Evolutionary conservation across 805 yeast species (phyloP).

Genomic region (Pichia exigua): DNA sequence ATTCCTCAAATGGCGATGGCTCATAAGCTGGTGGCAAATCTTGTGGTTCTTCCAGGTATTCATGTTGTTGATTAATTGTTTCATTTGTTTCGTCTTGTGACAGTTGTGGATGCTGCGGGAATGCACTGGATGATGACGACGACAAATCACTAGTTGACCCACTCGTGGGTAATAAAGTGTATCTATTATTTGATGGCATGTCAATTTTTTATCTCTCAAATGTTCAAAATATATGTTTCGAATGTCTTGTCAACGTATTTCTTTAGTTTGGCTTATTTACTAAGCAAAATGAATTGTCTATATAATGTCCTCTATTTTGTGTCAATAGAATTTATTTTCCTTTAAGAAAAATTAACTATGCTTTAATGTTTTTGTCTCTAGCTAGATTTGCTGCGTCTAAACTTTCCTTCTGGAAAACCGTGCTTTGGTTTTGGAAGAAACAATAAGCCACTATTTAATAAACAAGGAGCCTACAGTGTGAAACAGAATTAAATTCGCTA

Average conservation of each 20-base stretch:
- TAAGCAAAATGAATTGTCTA: neutral
- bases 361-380: too few relatives aligned
- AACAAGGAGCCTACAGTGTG: neutral
- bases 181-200: neutral
- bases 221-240: neutral
- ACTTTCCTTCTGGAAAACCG: neutral
- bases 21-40: constrained; percentile 24
- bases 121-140: neutral
- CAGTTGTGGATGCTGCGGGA: neutral
- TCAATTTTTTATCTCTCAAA: too few relatives aligned
- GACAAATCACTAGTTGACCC: neutral
- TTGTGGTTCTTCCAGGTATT: neutral
- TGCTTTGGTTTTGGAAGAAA: neutral
- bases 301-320: neutral
- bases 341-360: too few relatives aligned
- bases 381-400: too few relatives aligned
- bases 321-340: neutral
- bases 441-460: neutral
- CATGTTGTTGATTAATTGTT: neutral
- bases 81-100: neutral
- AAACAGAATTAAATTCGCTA: neutral
- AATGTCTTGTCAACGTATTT: too few relatives aligned
- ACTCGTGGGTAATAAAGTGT: neutral
- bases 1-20: constrained; percentile 26
- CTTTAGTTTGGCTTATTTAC: too few relatives aligned